These are phyloP conservation scores for Epichloe hybrida DNA, from an alignment of 2,329 filamentous ascomycete species.

Conservation along the genomic window DNA sequence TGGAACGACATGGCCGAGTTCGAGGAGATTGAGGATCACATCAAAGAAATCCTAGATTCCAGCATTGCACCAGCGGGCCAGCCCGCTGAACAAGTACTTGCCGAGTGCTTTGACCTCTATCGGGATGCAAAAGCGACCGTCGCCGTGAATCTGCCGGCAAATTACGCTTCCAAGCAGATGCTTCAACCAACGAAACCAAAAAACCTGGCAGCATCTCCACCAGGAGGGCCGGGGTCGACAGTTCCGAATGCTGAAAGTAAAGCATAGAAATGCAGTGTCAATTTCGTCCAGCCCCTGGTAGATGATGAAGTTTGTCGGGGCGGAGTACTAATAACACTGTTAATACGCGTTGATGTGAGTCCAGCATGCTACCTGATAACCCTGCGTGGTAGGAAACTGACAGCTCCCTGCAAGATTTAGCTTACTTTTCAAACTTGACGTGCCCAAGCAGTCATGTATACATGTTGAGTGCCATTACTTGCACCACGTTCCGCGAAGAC, in stretches of 20 bases:
- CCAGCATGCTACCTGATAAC: background rate
- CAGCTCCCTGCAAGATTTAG: background rate
- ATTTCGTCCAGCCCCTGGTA: too few species aligned
- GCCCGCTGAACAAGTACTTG: constrained; percentile 32
- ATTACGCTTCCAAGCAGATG: constrained; percentile 20
- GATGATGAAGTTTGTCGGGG: too few species aligned
- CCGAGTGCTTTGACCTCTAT: constrained; percentile 32
- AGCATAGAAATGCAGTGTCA: background rate
- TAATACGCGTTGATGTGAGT: background rate
- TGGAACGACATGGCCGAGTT: constrained; percentile 36
- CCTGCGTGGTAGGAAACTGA: background rate
- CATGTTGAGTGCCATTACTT: too few species aligned
- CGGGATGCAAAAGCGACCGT: constrained; percentile 32
- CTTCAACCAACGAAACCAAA: constrained; percentile 6
- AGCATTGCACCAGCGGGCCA: constrained; percentile 29
- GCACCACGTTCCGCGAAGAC: too few species aligned
- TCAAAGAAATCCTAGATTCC: constrained; percentile 36
- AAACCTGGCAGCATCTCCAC: background rate
- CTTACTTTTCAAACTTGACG: too few species aligned
- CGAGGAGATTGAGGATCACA: constrained; percentile 33
- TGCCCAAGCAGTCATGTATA: too few species aligned
- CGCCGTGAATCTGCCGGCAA: constrained; percentile 32
- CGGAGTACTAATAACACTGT: too few species aligned
- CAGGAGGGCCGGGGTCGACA: background rate
- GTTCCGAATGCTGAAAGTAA: background rate